Conservation (phyloP, 2,329 filamentous ascomycete species). For the Dactylonectria macrodidyma region DNA sequence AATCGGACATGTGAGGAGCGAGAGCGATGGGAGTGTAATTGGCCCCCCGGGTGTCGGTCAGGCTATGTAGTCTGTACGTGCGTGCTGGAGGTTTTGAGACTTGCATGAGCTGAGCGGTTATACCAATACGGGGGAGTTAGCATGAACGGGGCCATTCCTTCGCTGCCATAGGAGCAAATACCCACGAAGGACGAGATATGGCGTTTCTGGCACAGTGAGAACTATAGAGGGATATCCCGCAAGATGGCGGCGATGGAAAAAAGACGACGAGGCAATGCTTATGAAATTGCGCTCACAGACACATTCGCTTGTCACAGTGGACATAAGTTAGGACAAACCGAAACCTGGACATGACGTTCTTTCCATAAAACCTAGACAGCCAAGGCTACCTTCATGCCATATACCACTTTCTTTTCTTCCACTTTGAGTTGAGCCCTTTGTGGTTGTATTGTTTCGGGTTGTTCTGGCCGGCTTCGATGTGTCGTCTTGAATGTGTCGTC, state of each 20-base stretch:
- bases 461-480: not conserved
- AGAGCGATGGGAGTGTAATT: slow-evolving; percentile 11
- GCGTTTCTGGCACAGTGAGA: slow-evolving; percentile 30
- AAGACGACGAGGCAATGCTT: slow-evolving; percentile 21
- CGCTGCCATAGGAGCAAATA: slow-evolving; percentile 20
- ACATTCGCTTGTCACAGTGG: slow-evolving; percentile 9
- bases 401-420: slow-evolving; percentile 21
- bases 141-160: slow-evolving; percentile 15
- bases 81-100: not conserved
- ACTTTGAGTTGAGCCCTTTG: not conserved
- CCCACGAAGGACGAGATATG: slow-evolving; percentile 29
- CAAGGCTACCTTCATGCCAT: slow-evolving; percentile 25
- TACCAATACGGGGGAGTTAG: slow-evolving; percentile 17
- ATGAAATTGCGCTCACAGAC: slow-evolving; percentile 19
- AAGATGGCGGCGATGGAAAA: slow-evolving; percentile 19
- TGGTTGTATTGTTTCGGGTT: not conserved
- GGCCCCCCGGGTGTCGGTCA: slow-evolving; percentile 17
- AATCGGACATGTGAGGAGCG: slow-evolving; percentile 24
- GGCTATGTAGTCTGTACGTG: slow-evolving; percentile 24
- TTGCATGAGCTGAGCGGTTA: slow-evolving; percentile 18
- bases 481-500: not conserved
- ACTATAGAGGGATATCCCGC: slow-evolving; percentile 29
- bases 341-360: slow-evolving; percentile 17
- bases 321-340: not conserved
- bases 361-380: slow-evolving; percentile 25